Evolutionary conservation across 768 basidiomycete genomes (phyloP), one percentile per base, ranked within the genome.

Genomic region (Tulasnella sp.): DNA sequence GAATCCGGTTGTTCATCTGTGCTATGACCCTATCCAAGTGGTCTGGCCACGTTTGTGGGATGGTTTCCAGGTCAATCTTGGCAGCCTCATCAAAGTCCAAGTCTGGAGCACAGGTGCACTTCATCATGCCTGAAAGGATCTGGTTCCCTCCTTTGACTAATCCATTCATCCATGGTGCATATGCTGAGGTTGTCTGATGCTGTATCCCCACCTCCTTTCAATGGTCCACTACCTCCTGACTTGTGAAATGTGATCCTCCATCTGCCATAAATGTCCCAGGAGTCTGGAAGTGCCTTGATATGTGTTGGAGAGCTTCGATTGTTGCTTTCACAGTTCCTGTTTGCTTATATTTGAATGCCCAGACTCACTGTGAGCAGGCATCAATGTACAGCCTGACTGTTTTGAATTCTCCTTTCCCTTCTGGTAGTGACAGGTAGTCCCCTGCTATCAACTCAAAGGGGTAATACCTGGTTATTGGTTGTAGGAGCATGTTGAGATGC

Each of bases 361-460:
- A 75, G 0, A 68, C 64, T 10, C 65, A 67, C 42, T 69, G 69
- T 2, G 70, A 66, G 56, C 48, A 73, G 1, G 60, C 66, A 58
- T 76, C 73, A 4, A 75, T 42, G 24, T 64, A 69, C 1, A 75
- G 58, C 0, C 67, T 63, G 1, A 74, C 19, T 1, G 64, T 73
- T 11, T 65, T 64, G 49, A 63, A 71, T 0, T 71, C 69, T 0
- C 72, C 72, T 44, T 67, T 72, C 0, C 72, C 74, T 8, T 38
- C 64, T 0, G 71, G 72, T 59, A 75, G 58, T 0, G 69, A 68
- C 10, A 77, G 65, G 38, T 72, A 72, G 64, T 76, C 70, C 0
- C 61, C 67, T 0, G 73, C 73, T 13, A 75, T n/a, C 2, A 76
- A 64, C 51, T 75, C 68, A 61, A 74, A 75, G 3, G 74, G 75